A percentile compares a stretch with the other conserved stretches of the same genome.
Conservation (phyloP, 23 red algal genomes). For the Chondrus crispus region DNA sequence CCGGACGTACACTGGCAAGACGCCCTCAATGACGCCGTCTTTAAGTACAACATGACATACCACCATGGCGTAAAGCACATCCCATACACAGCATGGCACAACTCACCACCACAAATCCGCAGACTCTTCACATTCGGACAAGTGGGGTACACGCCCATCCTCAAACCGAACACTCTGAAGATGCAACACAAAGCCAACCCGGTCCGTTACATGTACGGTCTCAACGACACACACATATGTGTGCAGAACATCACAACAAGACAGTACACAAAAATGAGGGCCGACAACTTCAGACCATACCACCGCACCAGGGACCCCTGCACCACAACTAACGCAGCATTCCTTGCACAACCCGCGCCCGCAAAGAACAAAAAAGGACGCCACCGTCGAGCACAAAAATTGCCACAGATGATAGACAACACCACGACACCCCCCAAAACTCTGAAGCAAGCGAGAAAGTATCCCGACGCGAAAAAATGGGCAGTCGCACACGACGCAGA, state of each 20-base stretch:
- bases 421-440: neutral
- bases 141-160: neutral
- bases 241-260: neutral
- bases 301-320: constrained; percentile 1
- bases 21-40: neutral
- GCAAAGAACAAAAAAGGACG: neutral
- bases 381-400: neutral
- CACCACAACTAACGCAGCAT: neutral
- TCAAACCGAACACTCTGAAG: neutral
- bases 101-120: neutral
- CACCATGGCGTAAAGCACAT: neutral
- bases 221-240: neutral
- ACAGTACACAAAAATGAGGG: neutral
- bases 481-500: neutral
- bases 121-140: neutral
- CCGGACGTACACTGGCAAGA: neutral
- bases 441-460: neutral
- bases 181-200: neutral
- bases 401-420: too few relatives aligned
- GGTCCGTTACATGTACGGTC: neutral
- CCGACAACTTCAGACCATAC: constrained; percentile 15
- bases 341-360: neutral
- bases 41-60: neutral
- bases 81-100: neutral
- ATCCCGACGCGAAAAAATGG: neutral